Base-by-base conservation (phyloP, 495 filamentous ascomycete genomes). In the Chaetomidium leptoderma region DNA sequence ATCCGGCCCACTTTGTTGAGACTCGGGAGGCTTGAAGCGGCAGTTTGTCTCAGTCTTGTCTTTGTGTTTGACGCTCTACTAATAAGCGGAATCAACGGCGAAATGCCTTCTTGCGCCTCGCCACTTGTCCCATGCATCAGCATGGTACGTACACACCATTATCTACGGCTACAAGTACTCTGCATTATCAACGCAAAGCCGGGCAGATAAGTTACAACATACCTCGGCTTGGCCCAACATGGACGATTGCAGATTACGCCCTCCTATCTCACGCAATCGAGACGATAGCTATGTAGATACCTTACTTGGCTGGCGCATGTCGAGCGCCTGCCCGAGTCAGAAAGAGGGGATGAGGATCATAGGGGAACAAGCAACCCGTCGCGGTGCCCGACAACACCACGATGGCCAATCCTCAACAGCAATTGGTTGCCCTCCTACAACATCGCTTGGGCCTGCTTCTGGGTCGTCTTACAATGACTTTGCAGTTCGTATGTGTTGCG, bases 341-440 rank as follows among this genome's bases (percentile, higher is more conserved):
- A 30, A 4, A 48, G 27, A 14, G 2, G 37, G 24, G 52, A 36
- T n/a, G 24, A 9, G 44, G 24, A 27, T 30, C 27, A 47, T 26
- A 16, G 2, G 23, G 23, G 27, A n/a, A 5, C 32, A 29, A 19
- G 37, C 37, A 59, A 29, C 57, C 57, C 49, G 44, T 60, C 44
- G 52, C 39, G 49, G 43, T 8, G 52, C 58, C 45, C 51, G 27
- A 45, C 58, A 60, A 60, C 58, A 61, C 58, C 58, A 61, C 58
- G 58, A 47, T 55, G 58, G 45, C 27, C 46, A 17, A 52, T 39
- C 32, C 58, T 56, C 23, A 24, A 52, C 53, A 56, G 4, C 32
- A 55, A 61, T 61, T 61, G 58, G 58, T 42, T 30, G 36, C 47
- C 29, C 11, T 21, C 19, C 16, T 21, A n/a, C 21, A 27, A 13